These are phyloP conservation scores for Seminavis robusta DNA, from an alignment of 108 stramenopile genomes.

Conservation along the genomic window DNA sequence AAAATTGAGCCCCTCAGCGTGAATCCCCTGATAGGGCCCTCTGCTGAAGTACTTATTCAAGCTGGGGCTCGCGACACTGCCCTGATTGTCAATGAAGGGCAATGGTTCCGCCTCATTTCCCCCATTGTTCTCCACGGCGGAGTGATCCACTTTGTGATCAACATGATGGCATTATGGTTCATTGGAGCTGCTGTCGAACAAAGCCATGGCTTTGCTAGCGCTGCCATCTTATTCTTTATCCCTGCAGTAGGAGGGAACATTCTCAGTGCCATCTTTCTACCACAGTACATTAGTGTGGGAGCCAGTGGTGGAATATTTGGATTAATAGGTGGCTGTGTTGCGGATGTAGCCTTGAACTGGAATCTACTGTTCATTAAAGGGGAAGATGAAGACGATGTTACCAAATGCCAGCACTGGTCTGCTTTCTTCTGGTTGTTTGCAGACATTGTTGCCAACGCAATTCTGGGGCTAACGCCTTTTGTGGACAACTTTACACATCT, in stretches of 20 bases:
- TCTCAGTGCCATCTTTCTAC: slow-evolving; percentile 84
- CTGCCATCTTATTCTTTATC: slow-evolving; percentile 73
- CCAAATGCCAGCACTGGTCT: slow-evolving; percentile 8
- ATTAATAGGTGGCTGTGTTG: slow-evolving; percentile 82
- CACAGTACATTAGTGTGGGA: slow-evolving; percentile 89
- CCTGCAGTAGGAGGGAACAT: slow-evolving; percentile 88
- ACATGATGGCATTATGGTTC: slow-evolving; percentile 87
- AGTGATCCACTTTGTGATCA: slow-evolving; percentile 90
- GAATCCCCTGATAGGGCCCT: slow-evolving; percentile 91
- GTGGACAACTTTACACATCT: slow-evolving; percentile 86
- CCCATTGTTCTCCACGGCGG: slow-evolving; percentile 95
- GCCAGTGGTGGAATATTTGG: slow-evolving; percentile 93
- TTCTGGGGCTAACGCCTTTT: slow-evolving; percentile 83
- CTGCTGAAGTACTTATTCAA: slow-evolving; percentile 72
- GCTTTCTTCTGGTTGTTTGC: slow-evolving; percentile 66
- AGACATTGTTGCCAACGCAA: slow-evolving; percentile 78
- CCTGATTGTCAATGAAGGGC: slow-evolving; percentile 80
- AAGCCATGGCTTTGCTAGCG: slow-evolving; percentile 69
- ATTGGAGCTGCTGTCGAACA: slow-evolving; percentile 89
- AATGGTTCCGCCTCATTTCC: slow-evolving; percentile 85
- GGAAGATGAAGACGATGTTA: slow-evolving; percentile 36
- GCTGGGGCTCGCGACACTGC: slow-evolving; percentile 83
- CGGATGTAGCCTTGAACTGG: slow-evolving; percentile 92
- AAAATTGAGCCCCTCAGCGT: slow-evolving; percentile 69
- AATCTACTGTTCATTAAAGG: slow-evolving; percentile 63